These are phyloP conservation scores for Miamiensis avidus DNA, from an alignment of 169 alveolate species.

Conservation along the genomic window DNA sequence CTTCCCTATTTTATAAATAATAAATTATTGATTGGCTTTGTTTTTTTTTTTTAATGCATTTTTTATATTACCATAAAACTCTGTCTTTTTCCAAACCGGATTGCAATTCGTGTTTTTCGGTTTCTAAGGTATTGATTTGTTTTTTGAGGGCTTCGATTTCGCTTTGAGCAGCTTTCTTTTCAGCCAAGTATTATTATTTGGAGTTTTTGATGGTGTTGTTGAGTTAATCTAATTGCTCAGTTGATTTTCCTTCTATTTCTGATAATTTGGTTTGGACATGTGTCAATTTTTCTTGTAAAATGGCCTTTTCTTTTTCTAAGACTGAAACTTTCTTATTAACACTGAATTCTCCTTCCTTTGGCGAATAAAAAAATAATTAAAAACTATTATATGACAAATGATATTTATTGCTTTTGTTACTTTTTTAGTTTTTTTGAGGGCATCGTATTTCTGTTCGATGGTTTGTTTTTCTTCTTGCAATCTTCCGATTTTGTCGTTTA, in stretches of 20 bases:
- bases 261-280: conserved; percentile 42
- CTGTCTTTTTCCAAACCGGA: conserved; percentile 73
- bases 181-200: neutral
- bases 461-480: conserved; percentile 67
- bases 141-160: conserved; percentile 56
- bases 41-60: too few species aligned
- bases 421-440: conserved; percentile 58
- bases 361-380: too few species aligned
- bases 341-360: neutral
- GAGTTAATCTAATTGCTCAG: neutral
- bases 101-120: conserved; percentile 50
- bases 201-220: neutral
- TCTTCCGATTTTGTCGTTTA: conserved; percentile 54
- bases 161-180: conserved; percentile 3
- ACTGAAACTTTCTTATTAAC: conserved; percentile 17
- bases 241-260: conserved; percentile 26
- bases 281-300: conserved; percentile 54
- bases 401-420: conserved; percentile 44
- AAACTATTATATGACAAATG: neutral
- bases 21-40: too few species aligned
- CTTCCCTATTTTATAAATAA: too few species aligned
- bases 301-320: conserved; percentile 68
- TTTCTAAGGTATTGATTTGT: conserved; percentile 48
- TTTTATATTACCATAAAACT: too few species aligned
- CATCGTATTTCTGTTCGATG: conserved; percentile 58